These are phyloP conservation scores for Talaromyces thailandensis DNA, from an alignment of 495 filamentous ascomycete species.

Conservation along the genomic window DNA sequence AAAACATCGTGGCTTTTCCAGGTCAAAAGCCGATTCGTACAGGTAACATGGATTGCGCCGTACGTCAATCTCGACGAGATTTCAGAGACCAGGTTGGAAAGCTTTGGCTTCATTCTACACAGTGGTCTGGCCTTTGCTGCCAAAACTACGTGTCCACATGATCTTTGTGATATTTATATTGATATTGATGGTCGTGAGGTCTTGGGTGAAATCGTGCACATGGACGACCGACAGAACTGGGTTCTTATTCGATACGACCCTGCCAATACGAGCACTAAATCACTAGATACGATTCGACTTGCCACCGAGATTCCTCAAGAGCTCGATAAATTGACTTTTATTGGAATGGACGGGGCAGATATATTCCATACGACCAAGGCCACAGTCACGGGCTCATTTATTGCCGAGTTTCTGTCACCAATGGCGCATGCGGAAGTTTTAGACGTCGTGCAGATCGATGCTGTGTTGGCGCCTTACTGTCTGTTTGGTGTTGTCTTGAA, in stretches of 20 bases:
- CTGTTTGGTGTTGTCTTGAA: conserved; percentile 1
- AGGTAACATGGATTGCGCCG: conserved; percentile 4
- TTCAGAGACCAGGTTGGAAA: neutral
- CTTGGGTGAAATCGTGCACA: neutral
- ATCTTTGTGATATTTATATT: conserved; percentile 6
- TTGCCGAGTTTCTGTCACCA: neutral
- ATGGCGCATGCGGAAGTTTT: conserved; percentile 1
- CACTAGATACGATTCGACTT: neutral
- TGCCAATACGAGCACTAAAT: neutral
- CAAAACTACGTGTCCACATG: neutral
- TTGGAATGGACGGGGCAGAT: neutral
- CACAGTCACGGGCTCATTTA: neutral
- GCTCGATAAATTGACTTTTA: neutral
- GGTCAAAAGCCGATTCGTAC: conserved; percentile 3
- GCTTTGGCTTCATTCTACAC: conserved; percentile 2
- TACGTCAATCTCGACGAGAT: neutral
- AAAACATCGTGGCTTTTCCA: neutral
- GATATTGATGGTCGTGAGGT: conserved; percentile 4
- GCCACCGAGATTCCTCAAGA: conserved; percentile 1
- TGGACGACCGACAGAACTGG: conserved; percentile 3
- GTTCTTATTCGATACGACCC: neutral
- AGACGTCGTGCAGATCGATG: conserved; percentile 1
- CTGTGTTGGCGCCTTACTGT: neutral
- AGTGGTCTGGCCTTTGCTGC: neutral
- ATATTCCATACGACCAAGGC: neutral